Evolutionary conservation across 1,284 basidiomycete genomes (phyloP).

Genomic region (Anthracocystis setariae): DNA sequence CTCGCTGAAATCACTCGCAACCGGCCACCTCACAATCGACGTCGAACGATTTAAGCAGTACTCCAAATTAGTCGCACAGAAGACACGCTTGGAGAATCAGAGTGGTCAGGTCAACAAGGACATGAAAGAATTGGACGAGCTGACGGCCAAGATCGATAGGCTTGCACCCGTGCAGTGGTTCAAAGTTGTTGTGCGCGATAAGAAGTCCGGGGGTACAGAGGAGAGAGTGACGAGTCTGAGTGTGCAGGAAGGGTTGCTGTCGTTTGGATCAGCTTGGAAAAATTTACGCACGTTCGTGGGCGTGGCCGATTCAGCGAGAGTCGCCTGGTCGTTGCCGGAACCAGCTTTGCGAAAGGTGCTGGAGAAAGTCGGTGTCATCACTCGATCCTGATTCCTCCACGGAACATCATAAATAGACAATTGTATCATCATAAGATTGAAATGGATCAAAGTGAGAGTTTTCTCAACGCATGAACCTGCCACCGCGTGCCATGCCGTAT

Average conservation of each 20-base stretch:
- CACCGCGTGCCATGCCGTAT: conserved; percentile 9
- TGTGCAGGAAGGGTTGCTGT: conserved; percentile 17
- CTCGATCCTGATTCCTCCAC: not conserved
- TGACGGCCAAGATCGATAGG: conserved; percentile 11
- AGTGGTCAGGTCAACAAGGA: not conserved
- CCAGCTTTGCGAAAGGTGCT: conserved; percentile 13
- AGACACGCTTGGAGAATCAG: conserved; percentile 3
- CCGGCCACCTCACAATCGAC: conserved; percentile 30
- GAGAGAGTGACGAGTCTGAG: conserved; percentile 9
- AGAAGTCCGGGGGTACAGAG: not conserved
- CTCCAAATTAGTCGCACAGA: not conserved
- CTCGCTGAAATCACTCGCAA: conserved; percentile 3
- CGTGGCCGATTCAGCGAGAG: not conserved
- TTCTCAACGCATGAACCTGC: conserved; percentile 18
- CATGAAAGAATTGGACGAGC: not conserved
- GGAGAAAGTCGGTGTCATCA: conserved; percentile 8
- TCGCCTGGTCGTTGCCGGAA: conserved; percentile 16
- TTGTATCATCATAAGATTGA: not conserved
- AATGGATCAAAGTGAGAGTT: not conserved
- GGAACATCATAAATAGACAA: conserved; percentile 2
- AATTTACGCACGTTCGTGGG: conserved; percentile 13
- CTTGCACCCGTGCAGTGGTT: conserved; percentile 22
- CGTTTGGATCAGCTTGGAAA: conserved; percentile 9
- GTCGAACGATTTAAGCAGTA: conserved; percentile 25
- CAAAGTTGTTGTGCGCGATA: conserved; percentile 8